Base-by-base conservation (phyloP, 2,329 filamentous ascomycete species). In the Calonectria pteridis region DNA sequence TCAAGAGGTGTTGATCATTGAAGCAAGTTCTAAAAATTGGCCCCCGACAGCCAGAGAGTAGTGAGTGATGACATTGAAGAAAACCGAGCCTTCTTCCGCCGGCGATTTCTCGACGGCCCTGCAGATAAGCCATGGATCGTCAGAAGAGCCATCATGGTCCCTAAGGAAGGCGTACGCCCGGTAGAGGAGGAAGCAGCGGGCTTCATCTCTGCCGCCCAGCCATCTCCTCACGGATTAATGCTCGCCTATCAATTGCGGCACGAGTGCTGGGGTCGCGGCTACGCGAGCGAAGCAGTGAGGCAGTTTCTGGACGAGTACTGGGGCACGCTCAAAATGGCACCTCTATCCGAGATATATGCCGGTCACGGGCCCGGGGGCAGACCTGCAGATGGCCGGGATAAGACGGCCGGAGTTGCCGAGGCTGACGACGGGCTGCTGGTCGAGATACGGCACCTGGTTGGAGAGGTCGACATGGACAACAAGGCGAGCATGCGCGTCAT, bases 261-360 rank as follows among this genome's bases (percentile, higher is more conserved):
- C 29, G 40, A 72, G 13, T 43, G 53, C 26, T 72, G 53, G 63
- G 49, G 58, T 18, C 28, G 35, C 7, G 64, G 62, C 33, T 50
- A 51, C 31, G 64, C 37, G 9, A 72, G 35, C 4, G 53, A 29
- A 23, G 64, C 64, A 62, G 35, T 65, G 64, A 67, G 58, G 64
- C 14, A 31, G 23, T 72, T 72, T 43, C 69, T 72, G n/a, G 58
- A 55, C 6, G 53, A 72, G 31, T 72, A 67, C 55, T 72, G 64
- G 64, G 63, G 64, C 63, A 31, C 18, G 14, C 53, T 40, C 2
- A 37, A 43, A 40, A 62, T 28, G 14, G 64, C 51, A 11, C 69
- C 64, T 29, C 9, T 10, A 31, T 49, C 59, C 37, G 59, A 49
- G 7, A 33, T 49, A 43, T 64, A 49, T 33, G 59, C 59, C 37